These are phyloP conservation scores for Rubroboletus satanas DNA, from an alignment of 768 basidiomycete genomes.

Conservation along the genomic window DNA sequence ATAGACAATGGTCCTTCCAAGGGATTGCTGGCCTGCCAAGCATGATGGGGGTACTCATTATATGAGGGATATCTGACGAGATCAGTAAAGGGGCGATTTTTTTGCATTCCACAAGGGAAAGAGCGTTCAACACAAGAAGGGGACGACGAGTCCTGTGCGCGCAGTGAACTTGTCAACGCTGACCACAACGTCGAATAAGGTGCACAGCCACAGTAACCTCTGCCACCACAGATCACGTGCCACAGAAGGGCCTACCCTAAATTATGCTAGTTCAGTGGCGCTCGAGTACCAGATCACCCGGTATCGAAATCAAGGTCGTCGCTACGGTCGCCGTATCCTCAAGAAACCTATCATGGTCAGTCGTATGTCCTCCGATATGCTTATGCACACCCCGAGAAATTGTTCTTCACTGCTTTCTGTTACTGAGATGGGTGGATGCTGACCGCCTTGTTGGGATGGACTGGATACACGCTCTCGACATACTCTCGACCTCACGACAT, in stretches of 20 bases:
- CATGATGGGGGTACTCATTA: slow-evolving; percentile 16
- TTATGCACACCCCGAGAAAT: background rate
- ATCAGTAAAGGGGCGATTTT: slow-evolving; percentile 8
- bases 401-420: background rate
- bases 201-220: slow-evolving; percentile 10
- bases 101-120: slow-evolving; percentile 21
- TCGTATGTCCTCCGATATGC: slow-evolving; percentile 8
- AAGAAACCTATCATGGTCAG: slow-evolving; percentile 34
- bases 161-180: slow-evolving; percentile 1
- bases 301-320: slow-evolving; percentile 24
- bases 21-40: slow-evolving; percentile 25
- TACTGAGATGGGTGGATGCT: slow-evolving; percentile 28
- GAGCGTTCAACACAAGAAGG: background rate
- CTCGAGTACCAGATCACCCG: background rate
- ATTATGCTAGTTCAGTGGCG: background rate
- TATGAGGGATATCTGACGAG: slow-evolving; percentile 15
- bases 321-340: slow-evolving; percentile 19
- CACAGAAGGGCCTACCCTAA: slow-evolving; percentile 22
- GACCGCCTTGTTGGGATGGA: slow-evolving; percentile 16
- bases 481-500: background rate
- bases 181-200: background rate
- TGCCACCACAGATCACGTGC: slow-evolving; percentile 21
- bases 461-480: slow-evolving; percentile 1
- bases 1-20: slow-evolving; percentile 7
- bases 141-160: background rate